Base-by-base conservation (phyloP, 2,329 filamentous ascomycete genomes). In the Fusarium setosum region DNA sequence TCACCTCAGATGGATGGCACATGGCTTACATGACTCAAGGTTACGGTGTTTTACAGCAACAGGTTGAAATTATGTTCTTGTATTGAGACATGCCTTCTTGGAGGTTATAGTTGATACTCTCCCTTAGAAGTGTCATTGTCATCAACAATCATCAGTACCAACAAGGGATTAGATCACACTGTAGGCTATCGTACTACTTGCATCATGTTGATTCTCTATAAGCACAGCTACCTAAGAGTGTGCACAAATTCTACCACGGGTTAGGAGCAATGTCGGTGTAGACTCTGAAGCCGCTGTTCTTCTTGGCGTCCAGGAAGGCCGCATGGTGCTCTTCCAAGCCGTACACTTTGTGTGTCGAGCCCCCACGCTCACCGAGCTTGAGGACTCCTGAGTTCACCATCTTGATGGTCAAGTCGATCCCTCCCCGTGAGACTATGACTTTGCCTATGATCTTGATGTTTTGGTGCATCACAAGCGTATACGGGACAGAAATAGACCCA, bases 401-500 rank as follows among this genome's bases (percentile, higher is more conserved):
- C 41, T 45, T 45, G 41, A 45, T 45, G 15, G 41, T 45, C 23
- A 45, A 15, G 23, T 45, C 41, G 15, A 45, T 45, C 21, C 41
- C 41, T 45, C 41, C 41, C 15, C 41, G 21, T 29, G 41, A 45
- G 23, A 45, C 41, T 29, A 45, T 45, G 23, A 45, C 41, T 15
- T 45, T 45, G 23, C 41, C 41, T 31, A 45, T 26, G 23, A 45
- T 45, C 41, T 45, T 45, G 41, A 45, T 45, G 15, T 45, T 45
- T 29, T 45, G 41, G 41, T 45, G 41, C 41, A 45, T 45, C 21
- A 45, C 41, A 45, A 45, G 41, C 23, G 41, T 45, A 11, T 45
- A 45, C 12, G 41, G 41, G 13, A 45, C 41, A 26, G 41, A 45
- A 21, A 45, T 31, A 17, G 41, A 45, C 41, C 41, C 41, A 17